A percentile compares a stretch with the other conserved stretches of the same genome.
Conservation (phyloP, 1,139 yeast species). For the Saccharomyces hybrid region DNA sequence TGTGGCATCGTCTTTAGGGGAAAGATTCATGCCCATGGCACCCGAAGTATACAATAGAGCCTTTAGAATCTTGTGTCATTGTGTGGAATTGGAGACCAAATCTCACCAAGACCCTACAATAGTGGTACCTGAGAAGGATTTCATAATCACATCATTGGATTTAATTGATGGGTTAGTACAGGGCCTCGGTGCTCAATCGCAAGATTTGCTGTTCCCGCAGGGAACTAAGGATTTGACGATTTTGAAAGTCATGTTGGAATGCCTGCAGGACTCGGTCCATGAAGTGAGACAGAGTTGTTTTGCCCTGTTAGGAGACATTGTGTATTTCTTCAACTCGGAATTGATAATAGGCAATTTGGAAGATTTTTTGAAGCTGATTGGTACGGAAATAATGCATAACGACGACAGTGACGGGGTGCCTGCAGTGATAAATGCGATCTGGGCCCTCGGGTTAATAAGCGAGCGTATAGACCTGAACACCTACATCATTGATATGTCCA, state of each 20-base stretch:
- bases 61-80: slow-evolving; percentile 55
- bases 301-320: slow-evolving; percentile 81
- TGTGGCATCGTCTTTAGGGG: slow-evolving; percentile 81
- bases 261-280: slow-evolving; percentile 67
- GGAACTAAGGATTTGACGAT: slow-evolving; percentile 37
- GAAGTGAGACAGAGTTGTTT: slow-evolving; percentile 92
- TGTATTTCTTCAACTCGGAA: slow-evolving; percentile 45
- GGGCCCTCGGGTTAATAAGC: slow-evolving; percentile 87
- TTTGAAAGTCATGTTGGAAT: slow-evolving; percentile 56
- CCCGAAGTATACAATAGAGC: slow-evolving; percentile 82
- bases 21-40: slow-evolving; percentile 82
- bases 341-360: slow-evolving; percentile 37
- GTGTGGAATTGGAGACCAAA: slow-evolving; percentile 60
- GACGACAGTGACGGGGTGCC: slow-evolving; percentile 41
- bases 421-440: slow-evolving; percentile 80
- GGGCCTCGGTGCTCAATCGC: slow-evolving; percentile 65
- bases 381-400: slow-evolving; percentile 49
- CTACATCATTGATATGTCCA: slow-evolving; percentile 54
- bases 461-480: slow-evolving; percentile 55
- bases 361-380: slow-evolving; percentile 53
- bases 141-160: slow-evolving; percentile 81
- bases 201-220: slow-evolving; percentile 44
- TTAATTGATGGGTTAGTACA: slow-evolving; percentile 87
- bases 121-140: slow-evolving; percentile 84
- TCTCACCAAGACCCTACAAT: slow-evolving; percentile 59